Evolutionary conservation across 2,329 filamentous ascomycete genomes (phyloP), one percentile per base, ranked within the genome.

Genomic region (Teratosphaeria nubilosa): DNA sequence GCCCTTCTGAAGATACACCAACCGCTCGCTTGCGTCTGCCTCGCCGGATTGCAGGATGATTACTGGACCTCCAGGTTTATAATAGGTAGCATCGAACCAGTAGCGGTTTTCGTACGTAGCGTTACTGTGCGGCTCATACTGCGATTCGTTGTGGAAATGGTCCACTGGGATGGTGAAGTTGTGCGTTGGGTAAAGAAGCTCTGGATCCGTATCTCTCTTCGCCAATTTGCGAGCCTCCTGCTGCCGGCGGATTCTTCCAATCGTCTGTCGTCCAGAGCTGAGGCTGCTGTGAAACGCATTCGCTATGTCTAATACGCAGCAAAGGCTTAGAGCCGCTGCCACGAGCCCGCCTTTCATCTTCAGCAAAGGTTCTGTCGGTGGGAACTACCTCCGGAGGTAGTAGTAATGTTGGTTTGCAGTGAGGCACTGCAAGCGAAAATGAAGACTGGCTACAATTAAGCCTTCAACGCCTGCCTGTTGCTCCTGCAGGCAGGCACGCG

Each of bases 11-110:
- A 95, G 74, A 68, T 82, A 92, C 0, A 81, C 80, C 20, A 95
- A 75, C 14, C 89, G 80, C 32, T 71, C 82, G n/a, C 71, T 74
- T 9, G 80, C 87, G 59, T 75, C 75, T 0, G 84, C 86, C 75
- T 95, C 90, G 30, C 90, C 90, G 4, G 81, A 81, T 45, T 86
- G 80, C 4, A 95, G 79, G 5, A 95, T 81, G 58, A 95, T 88
- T 53, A 95, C 86, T 0, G 90, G 90, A 0, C 90, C 90, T 13
- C 90, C 90, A 0, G 81, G 75, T 69, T 85, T 80, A 74, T 95
- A 95, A 74, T 88, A 80, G 51, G 80, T 81, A 0, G 85, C 83
- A 68, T 95, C 90, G 65, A 92, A 90, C 86, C 86, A 95, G 76
- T 94, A 95, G 11, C 89, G 82, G 53, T 92, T 76, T 24, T 82